Evolutionary conservation across 2,329 filamentous ascomycete species (phyloP).

Genomic region (Colletotrichum sp.): DNA sequence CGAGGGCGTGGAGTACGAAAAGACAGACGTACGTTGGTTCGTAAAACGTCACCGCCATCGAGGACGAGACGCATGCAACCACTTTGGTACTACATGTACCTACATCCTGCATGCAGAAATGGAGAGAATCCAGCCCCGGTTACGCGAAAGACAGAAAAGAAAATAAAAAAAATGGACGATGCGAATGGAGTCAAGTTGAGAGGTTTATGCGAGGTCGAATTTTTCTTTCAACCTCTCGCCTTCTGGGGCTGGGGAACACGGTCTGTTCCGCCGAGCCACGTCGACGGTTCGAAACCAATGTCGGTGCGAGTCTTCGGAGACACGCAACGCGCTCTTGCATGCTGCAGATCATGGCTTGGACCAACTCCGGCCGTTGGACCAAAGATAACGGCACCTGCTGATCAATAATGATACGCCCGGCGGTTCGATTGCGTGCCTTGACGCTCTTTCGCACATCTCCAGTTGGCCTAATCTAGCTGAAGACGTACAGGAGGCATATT

Average conservation of each 20-base stretch:
- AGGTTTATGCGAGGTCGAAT: background rate
- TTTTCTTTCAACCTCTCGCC: background rate
- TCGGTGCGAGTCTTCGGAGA: background rate
- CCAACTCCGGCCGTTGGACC: background rate
- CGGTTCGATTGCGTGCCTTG: background rate
- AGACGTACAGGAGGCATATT: slow-evolving; percentile 7
- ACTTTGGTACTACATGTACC: slow-evolving; percentile 7
- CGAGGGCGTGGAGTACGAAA: background rate
- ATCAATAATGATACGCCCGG: background rate
- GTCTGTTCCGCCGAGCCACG: background rate
- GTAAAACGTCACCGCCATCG: background rate
- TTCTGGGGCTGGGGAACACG: background rate
- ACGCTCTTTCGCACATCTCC: background rate
- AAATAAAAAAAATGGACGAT: background rate
- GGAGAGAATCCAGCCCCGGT: background rate
- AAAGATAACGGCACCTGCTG: background rate
- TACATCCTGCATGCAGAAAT: slow-evolving; percentile 4
- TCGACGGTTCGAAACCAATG: background rate
- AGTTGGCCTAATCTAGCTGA: background rate
- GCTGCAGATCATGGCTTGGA: background rate
- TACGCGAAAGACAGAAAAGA: background rate
- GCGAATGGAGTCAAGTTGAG: background rate
- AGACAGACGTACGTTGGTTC: background rate
- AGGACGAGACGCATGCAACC: slow-evolving; percentile 12
- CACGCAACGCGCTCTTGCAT: background rate